Percentiles rank a stretch among this genome's conserved stretches.
Conservation (phyloP, 208 protist species). For the Leishmania amazonensis region DNA sequence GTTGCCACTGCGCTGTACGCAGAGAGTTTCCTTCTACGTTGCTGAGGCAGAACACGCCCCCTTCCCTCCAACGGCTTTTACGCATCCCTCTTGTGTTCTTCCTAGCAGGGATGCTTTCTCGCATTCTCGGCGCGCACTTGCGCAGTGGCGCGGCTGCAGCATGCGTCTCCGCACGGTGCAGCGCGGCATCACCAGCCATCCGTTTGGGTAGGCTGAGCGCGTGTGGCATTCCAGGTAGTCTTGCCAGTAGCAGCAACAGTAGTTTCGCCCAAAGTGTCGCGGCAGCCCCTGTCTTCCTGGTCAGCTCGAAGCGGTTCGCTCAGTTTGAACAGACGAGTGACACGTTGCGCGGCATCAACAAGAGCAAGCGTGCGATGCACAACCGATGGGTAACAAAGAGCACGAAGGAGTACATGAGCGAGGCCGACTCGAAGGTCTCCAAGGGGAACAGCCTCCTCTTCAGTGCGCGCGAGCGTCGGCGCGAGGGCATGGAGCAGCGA, state of each 20-base stretch:
- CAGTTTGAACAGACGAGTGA: conserved; percentile 81
- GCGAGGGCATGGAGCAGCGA: conserved; percentile 15
- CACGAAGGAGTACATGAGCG: conserved; percentile 88
- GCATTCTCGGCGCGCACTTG: conserved; percentile 14
- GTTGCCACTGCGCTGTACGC: not conserved
- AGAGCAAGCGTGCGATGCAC: conserved; percentile 32
- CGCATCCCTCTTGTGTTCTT: not conserved
- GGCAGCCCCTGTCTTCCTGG: not conserved
- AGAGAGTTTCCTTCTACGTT: not conserved
- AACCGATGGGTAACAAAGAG: conserved; percentile 83
- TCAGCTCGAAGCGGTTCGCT: conserved; percentile 35
- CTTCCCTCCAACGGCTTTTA: not conserved
- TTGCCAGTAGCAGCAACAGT: not conserved
- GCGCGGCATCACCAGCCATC: conserved; percentile 1
- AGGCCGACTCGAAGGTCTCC: conserved; percentile 50
- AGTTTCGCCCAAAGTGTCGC: not conserved
- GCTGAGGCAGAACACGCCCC: not conserved
- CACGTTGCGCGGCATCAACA: conserved; percentile 77
- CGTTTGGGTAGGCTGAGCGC: not conserved
- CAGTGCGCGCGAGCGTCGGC: conserved; percentile 35
- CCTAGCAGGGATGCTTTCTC: conserved; percentile 22
- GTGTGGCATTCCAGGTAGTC: not conserved
- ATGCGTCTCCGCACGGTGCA: not conserved
- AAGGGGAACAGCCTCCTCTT: conserved; percentile 26
- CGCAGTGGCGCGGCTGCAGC: not conserved